phyloP scores from a whole-genome alignment of 805 yeast genomes.

The Ogataea angusta region DNA sequence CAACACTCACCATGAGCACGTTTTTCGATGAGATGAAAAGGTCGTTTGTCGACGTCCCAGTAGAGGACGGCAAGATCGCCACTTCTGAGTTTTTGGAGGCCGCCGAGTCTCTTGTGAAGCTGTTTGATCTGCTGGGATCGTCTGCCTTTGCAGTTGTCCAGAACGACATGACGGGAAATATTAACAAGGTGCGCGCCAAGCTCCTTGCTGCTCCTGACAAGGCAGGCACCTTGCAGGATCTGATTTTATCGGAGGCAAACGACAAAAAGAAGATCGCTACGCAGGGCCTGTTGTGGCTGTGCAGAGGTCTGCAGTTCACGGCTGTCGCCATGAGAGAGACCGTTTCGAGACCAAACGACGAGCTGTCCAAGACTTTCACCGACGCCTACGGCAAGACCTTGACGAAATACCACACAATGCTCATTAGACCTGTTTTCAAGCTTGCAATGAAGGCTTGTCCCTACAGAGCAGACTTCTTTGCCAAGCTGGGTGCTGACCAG shows the following conservation, averaged over 20 bases:
- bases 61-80: slow-evolving; percentile 58
- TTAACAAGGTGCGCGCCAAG: slow-evolving; percentile 67
- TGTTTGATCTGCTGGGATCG: slow-evolving; percentile 81
- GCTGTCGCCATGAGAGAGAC: slow-evolving; percentile 85
- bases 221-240: slow-evolving; percentile 69
- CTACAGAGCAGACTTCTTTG: slow-evolving; percentile 80
- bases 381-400: slow-evolving; percentile 81
- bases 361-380: slow-evolving; percentile 74
- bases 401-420: slow-evolving; percentile 75
- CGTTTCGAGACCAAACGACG: slow-evolving; percentile 57
- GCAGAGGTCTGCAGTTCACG: slow-evolving; percentile 86
- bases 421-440: slow-evolving; percentile 83
- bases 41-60: slow-evolving; percentile 73
- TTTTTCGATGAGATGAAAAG: slow-evolving; percentile 77
- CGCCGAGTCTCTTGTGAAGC: slow-evolving; percentile 74
- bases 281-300: slow-evolving; percentile 86
- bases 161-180: slow-evolving; percentile 84
- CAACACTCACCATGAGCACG: slow-evolving; percentile 49
- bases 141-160: slow-evolving; percentile 84
- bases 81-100: slow-evolving; percentile 81
- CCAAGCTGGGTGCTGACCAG: slow-evolving; percentile 74
- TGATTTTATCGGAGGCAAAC: slow-evolving; percentile 68
- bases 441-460: slow-evolving; percentile 96
- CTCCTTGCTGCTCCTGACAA: slow-evolving; percentile 61
- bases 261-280: slow-evolving; percentile 76